phyloP scores from a whole-genome alignment of 2,329 filamentous ascomycete genomes.

The Knoxdaviesia proteae region DNA sequence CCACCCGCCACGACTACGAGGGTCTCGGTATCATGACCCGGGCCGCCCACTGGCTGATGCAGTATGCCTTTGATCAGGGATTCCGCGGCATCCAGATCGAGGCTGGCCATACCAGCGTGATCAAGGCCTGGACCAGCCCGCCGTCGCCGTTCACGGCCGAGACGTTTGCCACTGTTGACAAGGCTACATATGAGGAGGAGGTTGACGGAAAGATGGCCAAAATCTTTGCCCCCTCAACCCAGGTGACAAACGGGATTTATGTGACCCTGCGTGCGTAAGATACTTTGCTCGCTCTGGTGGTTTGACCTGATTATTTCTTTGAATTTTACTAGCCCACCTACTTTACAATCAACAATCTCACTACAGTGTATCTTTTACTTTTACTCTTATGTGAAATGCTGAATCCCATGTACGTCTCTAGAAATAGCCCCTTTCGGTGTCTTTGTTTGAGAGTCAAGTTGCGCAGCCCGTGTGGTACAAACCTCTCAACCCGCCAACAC shows the following conservation, averaged over 20 bases:
- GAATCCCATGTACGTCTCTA: no score
- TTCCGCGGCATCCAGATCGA: slow-evolving; percentile 11
- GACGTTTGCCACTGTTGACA: slow-evolving; percentile 4
- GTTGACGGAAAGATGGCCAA: slow-evolving; percentile 3
- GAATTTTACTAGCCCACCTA: no score
- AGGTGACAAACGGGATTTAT: slow-evolving; percentile 5
- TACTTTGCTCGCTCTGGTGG: no score
- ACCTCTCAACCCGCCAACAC: no score
- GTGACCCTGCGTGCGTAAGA: background rate
- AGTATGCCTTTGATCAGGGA: slow-evolving; percentile 6
- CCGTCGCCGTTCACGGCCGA: slow-evolving; percentile 8
- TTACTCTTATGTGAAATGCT: no score
- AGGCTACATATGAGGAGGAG: slow-evolving; percentile 3
- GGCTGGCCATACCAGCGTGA: slow-evolving; percentile 7
- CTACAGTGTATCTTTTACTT: no score
- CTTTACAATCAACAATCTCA: no score
- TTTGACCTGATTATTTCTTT: no score
- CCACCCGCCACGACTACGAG: slow-evolving; percentile 10
- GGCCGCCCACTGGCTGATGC: slow-evolving; percentile 9
- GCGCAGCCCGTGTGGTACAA: no score
- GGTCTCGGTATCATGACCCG: slow-evolving; percentile 9
- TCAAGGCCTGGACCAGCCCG: slow-evolving; percentile 9
- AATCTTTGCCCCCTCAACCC: slow-evolving; percentile 4
- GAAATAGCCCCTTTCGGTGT: no score
- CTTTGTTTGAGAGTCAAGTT: no score